Base-by-base conservation (phyloP, 1,284 basidiomycete genomes). In the Filobasidium uniguttulatum region DNA sequence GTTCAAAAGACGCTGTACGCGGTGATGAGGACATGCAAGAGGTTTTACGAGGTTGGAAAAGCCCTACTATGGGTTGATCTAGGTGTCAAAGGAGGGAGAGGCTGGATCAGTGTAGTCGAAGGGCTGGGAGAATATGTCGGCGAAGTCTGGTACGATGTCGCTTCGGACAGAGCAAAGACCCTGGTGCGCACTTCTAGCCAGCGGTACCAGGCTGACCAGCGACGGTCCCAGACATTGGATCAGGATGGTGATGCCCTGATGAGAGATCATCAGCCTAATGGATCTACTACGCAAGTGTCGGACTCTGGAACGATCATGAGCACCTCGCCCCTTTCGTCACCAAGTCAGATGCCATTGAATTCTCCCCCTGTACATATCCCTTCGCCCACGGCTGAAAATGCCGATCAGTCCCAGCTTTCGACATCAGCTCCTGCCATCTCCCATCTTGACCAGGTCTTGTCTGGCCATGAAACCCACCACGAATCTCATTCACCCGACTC, bases 31-130 rank as follows among this genome's bases (percentile, higher is more conserved):
- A 43, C 25, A 9, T 43, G 40, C 37, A 50, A 47, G 33, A 35
- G 44, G 37, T 56, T 56, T 44, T 37, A 53, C 29, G 65, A 66
- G 52, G 62, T 63, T 10, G 62, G 62, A 12, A 53, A 66, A 33
- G 66, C 65, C 17, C 66, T 64, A 62, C 53, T 70, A 31, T 70
- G 68, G 68, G 65, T 68, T 50, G 58, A 67, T 43, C 63, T 70
- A 20, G 62, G 65, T 36, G 64, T 70, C 7, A 55, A 58, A 29
- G 57, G 59, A 4, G 68, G 68, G 3, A 50, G 65, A 51, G 66
- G 66, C n/a, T 70, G 68, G 68, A 58, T 70, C 40, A 61, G 64
- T 8, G 63, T 70, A 33, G 68, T 70, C 40, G 61, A 68, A 53
- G 68, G 65, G 0, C 53, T 70, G 43, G 65, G 64, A 1, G 66